phyloP scores from a whole-genome alignment of 2,329 filamentous ascomycete genomes.

The Trichoderma endophyticum region DNA sequence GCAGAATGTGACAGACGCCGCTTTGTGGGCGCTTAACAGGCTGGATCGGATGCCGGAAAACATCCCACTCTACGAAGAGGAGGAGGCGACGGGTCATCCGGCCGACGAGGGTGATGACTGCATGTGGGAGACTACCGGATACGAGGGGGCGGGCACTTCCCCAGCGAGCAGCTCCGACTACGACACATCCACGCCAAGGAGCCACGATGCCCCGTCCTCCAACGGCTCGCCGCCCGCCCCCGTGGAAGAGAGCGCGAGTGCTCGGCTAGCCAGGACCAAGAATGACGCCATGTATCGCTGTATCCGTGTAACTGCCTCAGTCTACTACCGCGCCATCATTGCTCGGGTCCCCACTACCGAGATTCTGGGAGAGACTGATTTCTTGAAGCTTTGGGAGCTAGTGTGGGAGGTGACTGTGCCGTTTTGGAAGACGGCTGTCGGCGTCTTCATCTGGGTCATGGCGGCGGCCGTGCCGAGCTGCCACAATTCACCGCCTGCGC shows the following conservation, averaged over 20 bases:
- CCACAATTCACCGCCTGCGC: constrained; percentile 38
- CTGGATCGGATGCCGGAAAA: constrained; percentile 33
- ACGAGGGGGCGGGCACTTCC: constrained; percentile 10
- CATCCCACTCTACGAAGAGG: constrained; percentile 1
- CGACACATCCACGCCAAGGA: constrained; percentile 9
- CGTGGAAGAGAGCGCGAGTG: constrained; percentile 13
- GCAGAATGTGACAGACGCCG: constrained; percentile 38
- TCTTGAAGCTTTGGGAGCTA: constrained; percentile 44
- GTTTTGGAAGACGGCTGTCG: constrained; percentile 45
- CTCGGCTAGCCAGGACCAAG: constrained; percentile 4
- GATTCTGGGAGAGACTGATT: constrained; percentile 39
- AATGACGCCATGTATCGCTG: constrained; percentile 46
- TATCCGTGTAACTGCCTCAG: constrained; percentile 44
- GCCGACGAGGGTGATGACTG: constrained; percentile 2
- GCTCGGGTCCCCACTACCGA: constrained; percentile 40
- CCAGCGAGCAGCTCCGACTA: constrained; percentile 1
- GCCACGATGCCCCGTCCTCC: background rate
- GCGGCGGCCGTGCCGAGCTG: constrained; percentile 41
- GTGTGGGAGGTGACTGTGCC: constrained; percentile 47
- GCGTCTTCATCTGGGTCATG: constrained; percentile 49
- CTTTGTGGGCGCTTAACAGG: constrained; percentile 39
- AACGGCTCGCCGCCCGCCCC: background rate
- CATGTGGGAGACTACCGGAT: constrained; percentile 13
- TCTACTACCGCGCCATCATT: constrained; percentile 48
- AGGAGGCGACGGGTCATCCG: background rate